Percentiles rank a stretch among this genome's conserved stretches.
These are phyloP conservation scores for Populus hybrid DNA, from an alignment of 441 rosid genomes.

Conservation along the genomic window DNA sequence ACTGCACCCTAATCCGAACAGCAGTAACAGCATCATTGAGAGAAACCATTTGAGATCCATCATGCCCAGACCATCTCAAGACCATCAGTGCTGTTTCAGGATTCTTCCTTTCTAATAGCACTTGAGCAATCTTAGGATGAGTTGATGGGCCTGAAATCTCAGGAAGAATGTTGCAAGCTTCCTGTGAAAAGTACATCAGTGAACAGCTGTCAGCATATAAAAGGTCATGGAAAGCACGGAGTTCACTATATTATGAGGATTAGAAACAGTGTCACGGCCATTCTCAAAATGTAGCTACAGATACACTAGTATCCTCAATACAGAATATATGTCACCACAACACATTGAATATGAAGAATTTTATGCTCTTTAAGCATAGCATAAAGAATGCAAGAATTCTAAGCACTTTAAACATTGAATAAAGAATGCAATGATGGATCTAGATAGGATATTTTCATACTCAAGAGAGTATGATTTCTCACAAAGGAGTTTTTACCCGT, in stretches of 20 bases:
- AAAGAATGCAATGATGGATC: background rate
- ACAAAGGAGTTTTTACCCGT: background rate
- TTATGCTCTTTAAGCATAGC: background rate
- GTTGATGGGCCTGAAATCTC: slow-evolving; percentile 77
- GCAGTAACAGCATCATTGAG: slow-evolving; percentile 83
- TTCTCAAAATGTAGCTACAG: background rate
- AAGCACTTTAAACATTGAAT: background rate
- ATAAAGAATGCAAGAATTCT: background rate
- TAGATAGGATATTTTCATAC: background rate
- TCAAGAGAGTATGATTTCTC: background rate
- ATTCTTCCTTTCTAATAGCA: slow-evolving; percentile 75
- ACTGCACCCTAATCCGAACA: slow-evolving; percentile 78
- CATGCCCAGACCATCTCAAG: slow-evolving; percentile 86
- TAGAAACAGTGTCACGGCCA: background rate
- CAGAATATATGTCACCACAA: background rate
- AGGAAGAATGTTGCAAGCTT: slow-evolving; percentile 78
- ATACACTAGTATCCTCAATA: background rate
- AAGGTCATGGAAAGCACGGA: background rate
- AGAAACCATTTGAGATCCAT: slow-evolving; percentile 57
- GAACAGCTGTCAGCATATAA: slow-evolving; percentile 27
- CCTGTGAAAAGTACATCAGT: slow-evolving; percentile 43
- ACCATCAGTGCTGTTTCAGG: slow-evolving; percentile 87
- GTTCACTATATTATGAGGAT: background rate
- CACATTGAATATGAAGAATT: background rate
- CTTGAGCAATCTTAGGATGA: slow-evolving; percentile 89